Evolutionary conservation across 2,329 filamentous ascomycete genomes (phyloP), one percentile per base, ranked within the genome.

Genomic region (Neoscytalidium dimidiatum): DNA sequence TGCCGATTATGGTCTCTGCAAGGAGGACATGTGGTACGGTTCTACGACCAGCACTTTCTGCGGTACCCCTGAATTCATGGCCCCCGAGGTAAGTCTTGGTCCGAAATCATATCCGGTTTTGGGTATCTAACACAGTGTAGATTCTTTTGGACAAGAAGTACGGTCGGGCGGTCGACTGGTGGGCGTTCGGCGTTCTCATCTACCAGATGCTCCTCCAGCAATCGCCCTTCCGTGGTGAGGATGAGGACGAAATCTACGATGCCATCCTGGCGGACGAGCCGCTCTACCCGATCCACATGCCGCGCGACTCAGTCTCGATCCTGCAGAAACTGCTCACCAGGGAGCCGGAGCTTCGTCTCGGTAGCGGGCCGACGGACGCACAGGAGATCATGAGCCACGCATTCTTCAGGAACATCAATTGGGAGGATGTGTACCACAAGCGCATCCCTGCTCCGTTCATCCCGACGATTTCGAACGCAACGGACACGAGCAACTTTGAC

Each of bases 181-280:
- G 95, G 95, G 96, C 96, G 6, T 99, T 99, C 79, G 95, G 95
- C 77, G 95, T 99, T 33, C 82, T 99, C 72, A 99, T 99, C 73
- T 99, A 99, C 82, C 95, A 99, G 79, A 99, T 99, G 96, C 90
- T 99, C 65, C 87, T 99, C 56, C 96, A 99, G 76, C 96, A 99
- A 78, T 98, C 94, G 31, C 95, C 95, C 0, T 99, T 99, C 90
- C 90, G 95, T 72, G 95, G 95, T 73, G 96, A 99, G 78, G 95
- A 99, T 72, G 96, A 99, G 75, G 95, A 99, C 76, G 95, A 99
- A 80, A 99, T 99, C 68, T 99, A 99, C 82, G 95, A 99, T 73
- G 94, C 95, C 38, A 98, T 99, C 81, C 87, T 99, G 48, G 93
- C 94, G 7, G 95, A 99, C 75, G 95, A 99, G 80, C 95, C 95